Evolutionary conservation across 352 stramenopile genomes (phyloP), one percentile per base, ranked within the genome.

Genomic region (Phytopythium montanum): DNA sequence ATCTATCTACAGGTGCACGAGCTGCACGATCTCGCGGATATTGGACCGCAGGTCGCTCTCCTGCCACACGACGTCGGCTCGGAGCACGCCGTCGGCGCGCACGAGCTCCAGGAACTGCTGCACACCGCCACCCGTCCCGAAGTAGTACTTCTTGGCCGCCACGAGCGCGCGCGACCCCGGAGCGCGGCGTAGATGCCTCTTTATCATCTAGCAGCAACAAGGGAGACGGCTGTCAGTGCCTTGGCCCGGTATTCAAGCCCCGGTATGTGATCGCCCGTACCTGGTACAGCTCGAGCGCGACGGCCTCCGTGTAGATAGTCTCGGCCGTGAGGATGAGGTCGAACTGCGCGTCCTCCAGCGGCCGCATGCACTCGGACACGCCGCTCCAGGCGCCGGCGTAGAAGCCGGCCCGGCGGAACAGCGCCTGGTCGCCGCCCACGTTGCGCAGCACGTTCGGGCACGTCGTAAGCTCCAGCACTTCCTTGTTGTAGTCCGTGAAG

Each of bases 401-500:
- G 53, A 93, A 95, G 9, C 70, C 73, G 9, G 82, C 77, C 26
- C 71, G 73, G 5, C 42, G 31, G 38, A 76, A 81, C 13, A 73
- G 21, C 23, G 55, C 19, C 28, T 60, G 23, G 29, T 77, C 59
- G 5, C 28, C 51, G 2, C 29, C 44, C 5, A 81, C 62, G 62
- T 92, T 92, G 16, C 56, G 64, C n/a, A 71, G 36, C 31, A 92
- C 77, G 53, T 95, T 95, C 14, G 84, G 86, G 38, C 79, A 88
- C 54, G 86, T 94, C 49, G 85, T 89, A 55, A 94, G 79, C 69
- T 91, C 84, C 42, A 95, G 73, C 50, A 95, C 86, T 60, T 95
- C 86, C 59, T 90, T 91, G 62, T 95, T 95, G 67, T 95, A 95
- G 68, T 95, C 86, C 60, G 83, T 90, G 60, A 95, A 95, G 52